Evolutionary conservation across 192 early-diverging fungal species (phyloP), one percentile per base, ranked within the genome.

Genomic region (Endogone sp.): DNA sequence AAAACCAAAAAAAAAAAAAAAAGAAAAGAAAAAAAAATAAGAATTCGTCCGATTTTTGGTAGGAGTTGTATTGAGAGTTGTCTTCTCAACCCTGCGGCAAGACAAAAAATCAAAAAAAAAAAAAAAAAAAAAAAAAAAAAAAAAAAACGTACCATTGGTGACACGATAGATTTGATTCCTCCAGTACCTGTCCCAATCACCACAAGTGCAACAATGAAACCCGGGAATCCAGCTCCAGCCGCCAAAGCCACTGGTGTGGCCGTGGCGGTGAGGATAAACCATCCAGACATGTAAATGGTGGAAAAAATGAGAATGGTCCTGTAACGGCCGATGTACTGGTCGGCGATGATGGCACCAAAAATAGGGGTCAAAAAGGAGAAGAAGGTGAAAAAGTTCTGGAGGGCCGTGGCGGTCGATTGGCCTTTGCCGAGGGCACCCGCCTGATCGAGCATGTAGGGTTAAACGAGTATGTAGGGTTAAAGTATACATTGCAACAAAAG

Each of bases 131-230:
- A n/a, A n/a, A n/a, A n/a, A n/a, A n/a, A n/a, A n/a, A n/a, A n/a
- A n/a, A n/a, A n/a, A n/a, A n/a, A 49, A 2, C 11, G 13, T n/a
- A 21, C 23, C 27, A 24, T 13, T 3, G 29, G 54, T 3, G 29
- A 16, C 29, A 86, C 80, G 63, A 81, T 80, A 28, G 81, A 59
- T 71, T 86, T 86, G 70, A 86, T 81, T 11, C 85, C 83, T 20
- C 85, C 85, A 32, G 85, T 86, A 22, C 79, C 85, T 62, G 84
- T 63, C 2, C 84, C 87, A 74, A 89, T 83, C 8, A 82, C 76
- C 55, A 90, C 79, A 76, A 91, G 82, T 29, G 90, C 77, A 31
- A 90, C 71, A 28, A 91, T 63, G 29, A 95, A 95, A 60, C 86
- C 90, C 6, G 82, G 88, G 0, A 80, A 80, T 22, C 71, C 76